phyloP scores from a whole-genome alignment of 2,329 filamentous ascomycete species.

The Nigrograna mackinnonii region DNA sequence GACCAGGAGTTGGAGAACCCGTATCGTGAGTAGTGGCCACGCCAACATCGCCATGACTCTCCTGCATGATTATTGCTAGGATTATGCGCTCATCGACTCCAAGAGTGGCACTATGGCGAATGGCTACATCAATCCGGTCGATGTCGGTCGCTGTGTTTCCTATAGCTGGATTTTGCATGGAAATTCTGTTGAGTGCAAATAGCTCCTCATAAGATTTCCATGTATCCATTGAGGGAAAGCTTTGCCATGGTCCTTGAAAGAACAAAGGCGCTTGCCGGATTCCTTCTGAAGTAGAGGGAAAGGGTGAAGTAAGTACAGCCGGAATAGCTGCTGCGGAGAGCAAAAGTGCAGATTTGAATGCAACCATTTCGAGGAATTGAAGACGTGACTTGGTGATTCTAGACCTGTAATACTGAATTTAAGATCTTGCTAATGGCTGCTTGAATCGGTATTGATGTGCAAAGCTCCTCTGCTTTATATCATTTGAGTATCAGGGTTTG shows the following conservation, averaged over 20 bases:
- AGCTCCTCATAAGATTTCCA: constrained; percentile 12
- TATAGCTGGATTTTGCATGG: constrained; percentile 3
- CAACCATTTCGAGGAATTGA: too few species aligned
- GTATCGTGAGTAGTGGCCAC: constrained; percentile 11
- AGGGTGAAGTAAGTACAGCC: too few species aligned
- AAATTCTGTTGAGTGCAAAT: constrained; percentile 11
- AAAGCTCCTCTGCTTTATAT: too few species aligned
- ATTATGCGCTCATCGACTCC: constrained; percentile 15
- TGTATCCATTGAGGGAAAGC: constrained; percentile 10
- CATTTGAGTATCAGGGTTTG: too few species aligned
- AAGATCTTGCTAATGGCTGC: too few species aligned
- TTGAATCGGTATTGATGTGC: too few species aligned
- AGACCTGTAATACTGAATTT: too few species aligned
- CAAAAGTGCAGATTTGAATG: too few species aligned
- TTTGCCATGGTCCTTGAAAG: constrained; percentile 10
- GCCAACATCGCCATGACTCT: constrained; percentile 15
- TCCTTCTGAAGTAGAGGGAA: too few species aligned
- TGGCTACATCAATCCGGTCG: constrained; percentile 10
- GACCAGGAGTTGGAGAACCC: constrained; percentile 6
- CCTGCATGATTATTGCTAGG: constrained; percentile 19
- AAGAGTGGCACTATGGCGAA: constrained; percentile 8
- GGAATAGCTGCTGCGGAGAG: too few species aligned
- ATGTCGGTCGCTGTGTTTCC: constrained; percentile 11
- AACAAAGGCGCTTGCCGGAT: not conserved
- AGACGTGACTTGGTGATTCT: too few species aligned